A percentile compares a stretch with the other conserved stretches of the same genome.
Evolutionary conservation across 2,329 filamentous ascomycete species (phyloP).

Genomic region (Exophiala sp.): DNA sequence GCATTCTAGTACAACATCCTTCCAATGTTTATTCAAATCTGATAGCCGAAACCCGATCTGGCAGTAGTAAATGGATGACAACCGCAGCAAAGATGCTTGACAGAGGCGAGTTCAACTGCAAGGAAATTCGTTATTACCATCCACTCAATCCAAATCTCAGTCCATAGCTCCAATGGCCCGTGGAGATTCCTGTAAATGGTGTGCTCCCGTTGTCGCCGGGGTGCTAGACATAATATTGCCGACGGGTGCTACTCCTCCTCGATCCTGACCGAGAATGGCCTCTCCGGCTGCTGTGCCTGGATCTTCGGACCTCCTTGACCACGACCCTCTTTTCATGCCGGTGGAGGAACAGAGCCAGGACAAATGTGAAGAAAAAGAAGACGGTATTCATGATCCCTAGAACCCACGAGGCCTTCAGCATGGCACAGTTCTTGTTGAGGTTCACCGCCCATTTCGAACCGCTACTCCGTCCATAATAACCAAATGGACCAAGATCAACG

Average conservation of each 20-base stretch:
- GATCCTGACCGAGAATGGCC: conserved; percentile 29
- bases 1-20: too few species aligned
- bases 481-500: conserved; percentile 57
- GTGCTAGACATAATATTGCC: conserved; percentile 25
- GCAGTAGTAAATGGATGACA: conserved; percentile 7
- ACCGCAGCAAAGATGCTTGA: background rate
- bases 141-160: background rate
- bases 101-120: background rate
- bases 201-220: background rate
- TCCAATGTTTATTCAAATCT: background rate
- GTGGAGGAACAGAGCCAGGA: conserved; percentile 56
- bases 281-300: conserved; percentile 31
- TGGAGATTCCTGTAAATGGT: background rate
- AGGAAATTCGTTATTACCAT: conserved; percentile 19
- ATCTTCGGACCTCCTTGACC: conserved; percentile 37
- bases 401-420: conserved; percentile 87
- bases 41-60: too few species aligned
- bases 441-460: conserved; percentile 47
- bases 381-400: conserved; percentile 83
- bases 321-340: conserved; percentile 31
- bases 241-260: conserved; percentile 27
- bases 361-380: conserved; percentile 70
- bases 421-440: conserved; percentile 72
- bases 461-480: conserved; percentile 45
- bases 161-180: background rate